Conservation (phyloP, 2,329 filamentous ascomycete genomes). For the Monilinia fructigena region DNA sequence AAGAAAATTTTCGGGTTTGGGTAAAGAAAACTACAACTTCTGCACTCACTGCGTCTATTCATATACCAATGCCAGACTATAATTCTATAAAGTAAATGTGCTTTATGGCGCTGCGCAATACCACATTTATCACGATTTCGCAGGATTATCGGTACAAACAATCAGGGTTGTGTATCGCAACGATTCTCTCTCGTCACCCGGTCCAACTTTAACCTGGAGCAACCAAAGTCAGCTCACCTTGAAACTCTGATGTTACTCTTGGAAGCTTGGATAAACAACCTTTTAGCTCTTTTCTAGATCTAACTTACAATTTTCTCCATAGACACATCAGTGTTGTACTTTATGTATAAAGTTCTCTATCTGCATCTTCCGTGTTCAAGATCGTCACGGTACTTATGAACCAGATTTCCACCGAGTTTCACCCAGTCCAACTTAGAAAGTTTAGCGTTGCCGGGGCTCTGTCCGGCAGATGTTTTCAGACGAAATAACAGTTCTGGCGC, state of each 20-base stretch:
- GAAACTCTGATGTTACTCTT: not conserved
- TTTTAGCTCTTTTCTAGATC: not conserved
- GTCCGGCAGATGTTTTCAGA: not conserved
- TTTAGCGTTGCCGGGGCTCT: not conserved
- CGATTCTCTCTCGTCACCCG: not conserved
- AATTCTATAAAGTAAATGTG: not conserved
- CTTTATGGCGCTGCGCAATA: not conserved
- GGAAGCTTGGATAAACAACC: not conserved
- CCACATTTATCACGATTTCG: not conserved
- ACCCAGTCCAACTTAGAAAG: not conserved
- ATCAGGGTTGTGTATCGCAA: not conserved
- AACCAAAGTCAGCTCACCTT: not conserved
- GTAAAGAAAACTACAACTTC: not conserved
- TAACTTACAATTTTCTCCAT: not conserved
- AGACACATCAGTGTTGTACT: not conserved
- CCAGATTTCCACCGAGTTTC: not conserved
- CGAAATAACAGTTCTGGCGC: not conserved
- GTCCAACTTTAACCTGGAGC: slow-evolving; percentile 1
- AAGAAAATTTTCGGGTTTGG: not conserved
- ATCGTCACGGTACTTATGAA: not conserved
- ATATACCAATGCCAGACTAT: not conserved
- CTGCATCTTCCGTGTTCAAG: slow-evolving; percentile 1
- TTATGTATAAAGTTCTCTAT: not conserved
- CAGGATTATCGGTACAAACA: not conserved
- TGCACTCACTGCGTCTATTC: not conserved